Evolutionary conservation across 192 early-diverging fungal species (phyloP), one percentile per base, ranked within the genome.

Genomic region (Helicostylum pulchrum): DNA sequence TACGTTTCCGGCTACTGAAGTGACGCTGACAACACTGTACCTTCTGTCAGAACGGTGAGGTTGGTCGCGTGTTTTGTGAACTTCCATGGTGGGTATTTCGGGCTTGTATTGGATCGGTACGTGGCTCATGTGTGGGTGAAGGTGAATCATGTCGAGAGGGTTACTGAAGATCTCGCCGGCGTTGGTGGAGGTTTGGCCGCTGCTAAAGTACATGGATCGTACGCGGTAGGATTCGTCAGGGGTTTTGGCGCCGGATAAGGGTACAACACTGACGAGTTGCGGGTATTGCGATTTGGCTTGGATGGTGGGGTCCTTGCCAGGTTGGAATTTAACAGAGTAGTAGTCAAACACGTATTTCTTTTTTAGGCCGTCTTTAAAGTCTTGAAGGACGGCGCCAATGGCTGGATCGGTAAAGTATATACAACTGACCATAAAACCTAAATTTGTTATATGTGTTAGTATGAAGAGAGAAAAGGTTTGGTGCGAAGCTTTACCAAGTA

Each of bases 401-500:
- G 49, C 62, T n/a, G 62, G 62, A 31, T 64, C 62, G 4, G 62
- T 45, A n/a, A 64, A 64, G 4, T 64, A 64, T 7, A 64, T 52
- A n/a, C n/a, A 43, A 42, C 50, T 64, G 11, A 53, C 49, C 62
- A 64, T 53, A n/a, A 64, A 43, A 10, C 62, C 61, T 62, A 61
- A 31, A 61, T 30, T 44, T 6, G 26, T 12, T 17, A 55, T 26
- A 26, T 26, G 2, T 26, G 26, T 26, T 26, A 26, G 26, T 26
- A 26, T 26, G 26, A 26, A 26, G 26, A 26, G 26, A 26, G 26
- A n/a, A n/a, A n/a, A n/a, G n/a, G n/a, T n/a, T n/a, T n/a, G n/a
- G n/a, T n/a, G n/a, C n/a, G n/a, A n/a, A n/a, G n/a, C n/a, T n/a
- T n/a, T n/a, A 62, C 47, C 49, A 26, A 53, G 19, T 12, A 53